Evolutionary conservation across 2,329 filamentous ascomycete species (phyloP), one percentile per base, ranked within the genome.

Genomic region (Stachybotrys elegans): DNA sequence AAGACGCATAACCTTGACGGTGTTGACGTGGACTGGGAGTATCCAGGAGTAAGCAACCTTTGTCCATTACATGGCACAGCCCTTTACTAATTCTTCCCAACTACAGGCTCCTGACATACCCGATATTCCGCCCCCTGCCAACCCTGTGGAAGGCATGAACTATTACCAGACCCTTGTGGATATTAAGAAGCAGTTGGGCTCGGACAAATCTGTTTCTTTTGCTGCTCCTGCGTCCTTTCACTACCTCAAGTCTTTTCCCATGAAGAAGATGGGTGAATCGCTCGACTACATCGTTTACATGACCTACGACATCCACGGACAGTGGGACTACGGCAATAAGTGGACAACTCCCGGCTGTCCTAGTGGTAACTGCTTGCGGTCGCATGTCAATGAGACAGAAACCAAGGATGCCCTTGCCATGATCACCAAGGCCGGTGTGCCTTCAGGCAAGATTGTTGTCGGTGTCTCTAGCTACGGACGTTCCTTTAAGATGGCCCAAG

Each of bases 21-120:
- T 0, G 54, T 73, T 9, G 69, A 73, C 36, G 53, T 72, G 34
- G 69, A 73, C 49, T 76, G 71, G 72, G 70, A 72, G 43, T 73
- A 73, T 43, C 65, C 65, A 1, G 61, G 57, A 0, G 60, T 59
- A 23, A 53, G 17, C 66, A 38, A 42, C 9, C 42, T 45, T 8
- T 38, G 41, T 0, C 38, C 68, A 46, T 69, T 62, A 1, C 72
- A 69, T 0, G 53, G 58, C 2, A 55, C 61, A 0, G 53, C 42
- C 5, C 68, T 66, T 0, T 70, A 62, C 44, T 27, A 44, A 60
- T 22, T 6, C 54, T 71, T 42, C 50, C 59, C 29, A 12, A 59
- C 60, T 20, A 47, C 48, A 20, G 59, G 51, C 50, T 5, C 43
- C 50, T 0, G 57, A 58, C 21, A 52, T 63, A n/a, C 52, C 50